Evolutionary conservation across 2,329 filamentous ascomycete genomes (phyloP), one percentile per base, ranked within the genome.

Genomic region (Alternaria hordeiaustralica): DNA sequence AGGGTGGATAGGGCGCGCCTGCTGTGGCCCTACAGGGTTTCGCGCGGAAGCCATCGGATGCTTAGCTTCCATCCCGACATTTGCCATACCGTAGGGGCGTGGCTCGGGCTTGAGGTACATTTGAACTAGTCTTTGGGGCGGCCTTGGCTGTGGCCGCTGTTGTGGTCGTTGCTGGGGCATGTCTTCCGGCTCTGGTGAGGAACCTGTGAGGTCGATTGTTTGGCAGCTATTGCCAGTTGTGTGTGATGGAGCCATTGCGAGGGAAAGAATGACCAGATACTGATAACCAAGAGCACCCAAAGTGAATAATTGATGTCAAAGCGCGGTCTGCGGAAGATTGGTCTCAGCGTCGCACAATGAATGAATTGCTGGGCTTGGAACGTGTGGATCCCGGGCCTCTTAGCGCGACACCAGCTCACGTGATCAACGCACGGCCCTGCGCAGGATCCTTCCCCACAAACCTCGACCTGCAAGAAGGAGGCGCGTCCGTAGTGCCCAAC

Each of bases 171-270:
- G 49, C 43, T 66, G 65, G 23, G 47, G 55, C 53, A 55, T 55
- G 23, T 56, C 50, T 44, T 58, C 55, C 4, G 71, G 70, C 47
- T 74, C 72, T 7, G 72, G 72, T 6, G 71, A 73, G 44, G 73
- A 64, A 18, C 60, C 71, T 5, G 74, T 75, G 12, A 75, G 64
- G 55, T 75, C 72, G 21, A 75, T 74, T 5, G 72, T 64, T 20
- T 74, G 68, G 12, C 67, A 28, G 10, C 59, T 47, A 28, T 60
- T 41, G 41, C 25, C 41, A n/a, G 59, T 33, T 55, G 44, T 57
- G 21, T 60, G 56, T 46, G 63, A 44, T 20, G 21, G 43, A 20
- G 60, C 51, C 63, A 65, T 65, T 20, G 12, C 51, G 21, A 18
- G 18, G 25, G 15, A 47, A 49, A 23, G 23, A 63, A 25, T 46